phyloP scores from a whole-genome alignment of 495 filamentous ascomycete genomes.

The Neurospora sp. region DNA sequence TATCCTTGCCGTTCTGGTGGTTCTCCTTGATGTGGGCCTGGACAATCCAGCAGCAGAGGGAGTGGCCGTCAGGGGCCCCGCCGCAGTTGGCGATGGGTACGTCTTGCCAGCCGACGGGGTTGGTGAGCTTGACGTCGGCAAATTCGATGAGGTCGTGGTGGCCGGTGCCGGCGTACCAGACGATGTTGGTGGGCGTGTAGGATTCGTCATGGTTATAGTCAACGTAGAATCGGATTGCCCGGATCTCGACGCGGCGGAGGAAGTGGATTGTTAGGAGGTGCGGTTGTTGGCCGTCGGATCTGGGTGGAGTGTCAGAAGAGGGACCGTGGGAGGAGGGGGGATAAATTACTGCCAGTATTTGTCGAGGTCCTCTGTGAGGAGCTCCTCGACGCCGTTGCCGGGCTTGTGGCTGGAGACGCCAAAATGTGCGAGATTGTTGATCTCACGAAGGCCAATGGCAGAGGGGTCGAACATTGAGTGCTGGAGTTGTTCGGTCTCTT shows the following conservation, averaged over 20 bases:
- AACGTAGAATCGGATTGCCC: constrained; percentile 73
- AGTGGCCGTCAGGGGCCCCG: constrained; percentile 51
- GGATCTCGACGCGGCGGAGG: constrained; percentile 80
- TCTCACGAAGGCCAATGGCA: constrained; percentile 65
- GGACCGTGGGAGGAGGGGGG: not conserved
- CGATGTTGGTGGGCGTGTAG: constrained; percentile 92
- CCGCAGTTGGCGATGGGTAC: constrained; percentile 63
- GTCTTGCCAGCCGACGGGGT: constrained; percentile 83
- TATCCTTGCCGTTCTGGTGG: constrained; percentile 98
- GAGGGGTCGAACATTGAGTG: constrained; percentile 30
- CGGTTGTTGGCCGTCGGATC: constrained; percentile 89
- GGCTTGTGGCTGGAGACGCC: constrained; percentile 87
- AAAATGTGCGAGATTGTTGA: constrained; percentile 89
- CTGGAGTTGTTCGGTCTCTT: constrained; percentile 18
- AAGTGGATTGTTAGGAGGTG: constrained; percentile 93
- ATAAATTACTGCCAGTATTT: constrained; percentile 77
- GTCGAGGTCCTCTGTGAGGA: constrained; percentile 65
- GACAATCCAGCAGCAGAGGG: constrained; percentile 74
- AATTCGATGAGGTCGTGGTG: constrained; percentile 81
- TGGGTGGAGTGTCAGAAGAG: constrained; percentile 16
- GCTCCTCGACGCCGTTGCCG: constrained; percentile 75
- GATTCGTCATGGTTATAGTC: constrained; percentile 88
- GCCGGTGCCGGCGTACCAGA: constrained; percentile 75
- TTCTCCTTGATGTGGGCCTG: constrained; percentile 87
- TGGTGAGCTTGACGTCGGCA: constrained; percentile 63